Evolutionary conservation across 345 rosid species (phyloP).

Genomic region (Firmiana major): DNA sequence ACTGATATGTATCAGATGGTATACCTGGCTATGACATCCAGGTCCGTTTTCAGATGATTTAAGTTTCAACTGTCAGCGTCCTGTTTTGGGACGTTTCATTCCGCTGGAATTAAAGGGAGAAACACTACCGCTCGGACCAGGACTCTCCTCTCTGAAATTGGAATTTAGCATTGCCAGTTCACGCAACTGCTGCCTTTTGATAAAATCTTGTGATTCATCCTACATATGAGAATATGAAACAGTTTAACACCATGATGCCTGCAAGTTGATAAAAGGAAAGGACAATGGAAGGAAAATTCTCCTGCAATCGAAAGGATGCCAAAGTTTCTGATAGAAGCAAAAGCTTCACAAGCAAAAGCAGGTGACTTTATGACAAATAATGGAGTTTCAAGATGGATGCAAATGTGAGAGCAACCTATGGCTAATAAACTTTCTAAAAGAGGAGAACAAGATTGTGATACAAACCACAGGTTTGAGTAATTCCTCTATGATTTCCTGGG

Average conservation of each 20-base stretch:
- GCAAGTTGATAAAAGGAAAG: not conserved
- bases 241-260: not conserved
- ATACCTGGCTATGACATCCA: constrained; percentile 27
- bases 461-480: constrained; percentile 90
- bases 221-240: constrained; percentile 24
- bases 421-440: not conserved
- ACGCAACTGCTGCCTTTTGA: constrained; percentile 93
- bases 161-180: constrained; percentile 91
- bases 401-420: not conserved
- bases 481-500: constrained; percentile 81
- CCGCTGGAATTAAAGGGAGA: constrained; percentile 95
- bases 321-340: not conserved
- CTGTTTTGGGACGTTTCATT: constrained; percentile 95
- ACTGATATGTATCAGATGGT: constrained; percentile 29
- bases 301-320: not conserved
- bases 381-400: not conserved
- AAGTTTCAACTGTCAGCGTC: constrained; percentile 40
- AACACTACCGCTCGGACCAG: constrained; percentile 91
- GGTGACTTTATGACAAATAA: not conserved
- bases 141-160: constrained; percentile 90
- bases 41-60: constrained; percentile 19
- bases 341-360: not conserved
- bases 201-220: constrained; percentile 95
- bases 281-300: not conserved
- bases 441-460: constrained; percentile 17